Evolutionary conservation across 345 rosid species (phyloP).

Genomic region (Citrus cavaleriei): DNA sequence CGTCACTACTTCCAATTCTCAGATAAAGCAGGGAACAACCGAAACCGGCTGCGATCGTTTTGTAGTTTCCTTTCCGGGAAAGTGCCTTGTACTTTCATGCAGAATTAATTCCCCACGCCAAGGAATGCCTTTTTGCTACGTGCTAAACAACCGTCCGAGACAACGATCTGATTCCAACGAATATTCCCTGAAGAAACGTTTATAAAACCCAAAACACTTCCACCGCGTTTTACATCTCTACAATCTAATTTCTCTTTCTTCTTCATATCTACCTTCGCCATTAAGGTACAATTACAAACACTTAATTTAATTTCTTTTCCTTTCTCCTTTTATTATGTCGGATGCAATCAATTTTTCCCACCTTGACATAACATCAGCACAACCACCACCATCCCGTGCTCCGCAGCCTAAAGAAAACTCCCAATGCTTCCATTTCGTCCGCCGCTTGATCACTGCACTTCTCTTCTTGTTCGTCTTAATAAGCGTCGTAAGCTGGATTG

Average conservation of each 20-base stretch:
- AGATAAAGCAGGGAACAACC: too few species aligned
- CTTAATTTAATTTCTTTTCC: neutral
- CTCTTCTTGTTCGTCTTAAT: neutral
- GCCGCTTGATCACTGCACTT: constrained; percentile 1
- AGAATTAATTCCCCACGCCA: neutral
- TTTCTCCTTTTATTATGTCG: neutral
- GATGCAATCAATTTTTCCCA: neutral
- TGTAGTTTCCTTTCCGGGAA: neutral
- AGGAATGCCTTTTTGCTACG: neutral
- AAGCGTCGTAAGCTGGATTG: neutral
- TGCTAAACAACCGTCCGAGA: too few species aligned
- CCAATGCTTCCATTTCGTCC: neutral
- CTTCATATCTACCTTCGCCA: neutral
- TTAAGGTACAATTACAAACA: too few species aligned
- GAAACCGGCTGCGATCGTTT: neutral
- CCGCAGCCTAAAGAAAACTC: neutral
- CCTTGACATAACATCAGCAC: neutral
- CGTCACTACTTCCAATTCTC: too few species aligned
- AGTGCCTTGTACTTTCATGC: neutral
- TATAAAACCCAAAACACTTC: too few species aligned
- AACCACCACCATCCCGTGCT: neutral
- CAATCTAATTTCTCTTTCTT: neutral
- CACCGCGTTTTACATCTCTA: neutral
- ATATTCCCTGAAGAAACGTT: too few species aligned
- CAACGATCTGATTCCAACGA: neutral